These are phyloP conservation scores for Cercospora zeina DNA, from an alignment of 2,329 filamentous ascomycete genomes.

Conservation along the genomic window DNA sequence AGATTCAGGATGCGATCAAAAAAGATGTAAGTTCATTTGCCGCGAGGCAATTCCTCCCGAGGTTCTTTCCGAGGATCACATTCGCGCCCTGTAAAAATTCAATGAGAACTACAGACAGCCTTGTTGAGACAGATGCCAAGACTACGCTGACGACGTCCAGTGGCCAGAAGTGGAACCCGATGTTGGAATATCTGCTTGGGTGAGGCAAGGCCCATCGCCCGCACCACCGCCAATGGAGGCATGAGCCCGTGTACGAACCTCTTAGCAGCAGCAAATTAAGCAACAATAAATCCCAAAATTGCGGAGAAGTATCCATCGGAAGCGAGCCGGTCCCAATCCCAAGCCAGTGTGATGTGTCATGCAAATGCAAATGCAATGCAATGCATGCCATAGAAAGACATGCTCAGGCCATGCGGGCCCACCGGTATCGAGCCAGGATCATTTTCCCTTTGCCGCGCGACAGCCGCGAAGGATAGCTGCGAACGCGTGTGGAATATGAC, in stretches of 20 bases:
- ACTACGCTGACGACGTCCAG: constrained; percentile 39
- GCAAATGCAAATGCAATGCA: neutral
- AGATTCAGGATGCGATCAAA: constrained; percentile 87
- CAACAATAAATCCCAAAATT: neutral
- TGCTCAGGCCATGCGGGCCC: neutral
- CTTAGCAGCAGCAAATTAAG: neutral
- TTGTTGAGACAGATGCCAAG: neutral
- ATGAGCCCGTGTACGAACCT: neutral
- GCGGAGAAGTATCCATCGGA: neutral
- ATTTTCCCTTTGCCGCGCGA: constrained; percentile 4
- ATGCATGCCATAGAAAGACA: constrained; percentile 4
- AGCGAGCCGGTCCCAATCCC: neutral
- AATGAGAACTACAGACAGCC: neutral
- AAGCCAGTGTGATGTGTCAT: neutral
- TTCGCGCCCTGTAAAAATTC: neutral
- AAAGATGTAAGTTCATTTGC: constrained; percentile 51
- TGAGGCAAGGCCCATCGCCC: constrained; percentile 17
- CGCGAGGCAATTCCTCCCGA: neutral
- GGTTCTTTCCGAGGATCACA: no score
- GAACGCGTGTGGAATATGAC: neutral
- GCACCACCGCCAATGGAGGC: constrained; percentile 15
- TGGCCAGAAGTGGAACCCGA: constrained; percentile 57
- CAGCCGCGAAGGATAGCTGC: constrained; percentile 12
- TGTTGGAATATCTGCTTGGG: constrained; percentile 25
- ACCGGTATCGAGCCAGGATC: constrained; percentile 3